Conservation (phyloP, 2,329 filamentous ascomycete genomes). For the Colletotrichum theobromicola region DNA sequence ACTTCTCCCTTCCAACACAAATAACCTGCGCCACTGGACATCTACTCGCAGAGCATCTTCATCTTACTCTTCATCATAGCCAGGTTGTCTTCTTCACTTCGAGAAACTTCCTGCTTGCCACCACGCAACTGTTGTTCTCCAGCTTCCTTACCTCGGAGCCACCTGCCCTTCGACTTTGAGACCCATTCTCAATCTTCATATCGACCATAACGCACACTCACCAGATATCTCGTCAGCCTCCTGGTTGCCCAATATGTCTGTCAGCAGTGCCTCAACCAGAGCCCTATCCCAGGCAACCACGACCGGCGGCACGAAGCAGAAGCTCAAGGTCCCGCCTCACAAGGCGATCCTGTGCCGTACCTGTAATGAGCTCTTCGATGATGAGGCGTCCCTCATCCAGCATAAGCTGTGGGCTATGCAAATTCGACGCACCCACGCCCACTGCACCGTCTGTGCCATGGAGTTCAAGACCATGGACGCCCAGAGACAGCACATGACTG, state of each 20-base stretch:
- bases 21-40: neutral
- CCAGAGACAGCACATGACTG: conserved; percentile 33
- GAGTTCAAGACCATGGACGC: conserved; percentile 41
- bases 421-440: conserved; percentile 33
- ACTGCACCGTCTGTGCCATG: conserved; percentile 42
- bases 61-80: neutral
- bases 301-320: neutral
- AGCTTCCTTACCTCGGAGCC: neutral
- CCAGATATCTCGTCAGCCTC: neutral
- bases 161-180: neutral
- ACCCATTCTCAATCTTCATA: neutral
- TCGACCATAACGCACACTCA: neutral
- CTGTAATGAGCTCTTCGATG: neutral
- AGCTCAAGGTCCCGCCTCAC: neutral
- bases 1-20: neutral
- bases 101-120: neutral
- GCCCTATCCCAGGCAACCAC: neutral
- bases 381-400: neutral
- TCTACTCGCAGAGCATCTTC: neutral
- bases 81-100: neutral
- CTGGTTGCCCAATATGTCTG: neutral
- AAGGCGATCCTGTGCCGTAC: neutral
- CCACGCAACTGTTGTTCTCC: neutral
- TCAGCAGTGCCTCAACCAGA: neutral
- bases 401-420: conserved; percentile 35